A percentile compares a stretch with the other conserved stretches of the same genome.
Conservation (phyloP, 179 eudicot genomes). For the Heliamphora pulchella region DNA sequence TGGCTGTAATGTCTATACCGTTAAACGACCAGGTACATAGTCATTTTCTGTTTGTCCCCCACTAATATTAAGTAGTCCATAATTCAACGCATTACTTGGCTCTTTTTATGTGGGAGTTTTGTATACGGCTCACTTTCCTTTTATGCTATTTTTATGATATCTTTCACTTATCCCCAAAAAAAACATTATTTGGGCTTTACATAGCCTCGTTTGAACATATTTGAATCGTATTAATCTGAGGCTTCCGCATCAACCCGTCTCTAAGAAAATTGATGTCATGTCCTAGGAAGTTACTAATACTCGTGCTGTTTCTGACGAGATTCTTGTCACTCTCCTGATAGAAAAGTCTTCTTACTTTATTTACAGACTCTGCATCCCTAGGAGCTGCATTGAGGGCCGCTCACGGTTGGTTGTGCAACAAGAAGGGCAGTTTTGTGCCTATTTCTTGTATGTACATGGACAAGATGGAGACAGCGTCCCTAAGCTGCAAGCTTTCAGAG, state of each 20-base stretch:
- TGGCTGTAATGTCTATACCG: constrained; percentile 79
- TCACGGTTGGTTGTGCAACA: constrained; percentile 85
- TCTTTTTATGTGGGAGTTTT: too few species aligned
- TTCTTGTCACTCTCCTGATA: background rate
- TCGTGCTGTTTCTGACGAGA: background rate
- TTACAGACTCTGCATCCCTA: constrained; percentile 80
- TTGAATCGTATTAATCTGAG: too few species aligned
- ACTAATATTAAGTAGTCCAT: background rate
- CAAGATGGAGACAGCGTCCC: constrained; percentile 58
- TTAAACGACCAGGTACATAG: constrained; percentile 64
- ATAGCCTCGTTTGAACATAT: background rate
- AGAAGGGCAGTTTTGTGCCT: constrained; percentile 61
- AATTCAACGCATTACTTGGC: background rate
- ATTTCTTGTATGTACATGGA: constrained; percentile 49
- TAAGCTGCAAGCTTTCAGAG: constrained; percentile 53
- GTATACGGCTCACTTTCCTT: too few species aligned
- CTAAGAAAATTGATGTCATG: background rate
- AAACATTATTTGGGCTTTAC: too few species aligned
- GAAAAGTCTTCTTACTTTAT: background rate
- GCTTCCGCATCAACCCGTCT: too few species aligned
- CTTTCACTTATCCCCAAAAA: too few species aligned
- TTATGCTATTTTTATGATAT: too few species aligned
- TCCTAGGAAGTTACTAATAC: background rate
- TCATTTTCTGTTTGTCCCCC: background rate
- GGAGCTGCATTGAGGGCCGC: constrained; percentile 95